These are phyloP conservation scores for Alternaria brassicae DNA, from an alignment of 2,329 filamentous ascomycete genomes.

Conservation along the genomic window DNA sequence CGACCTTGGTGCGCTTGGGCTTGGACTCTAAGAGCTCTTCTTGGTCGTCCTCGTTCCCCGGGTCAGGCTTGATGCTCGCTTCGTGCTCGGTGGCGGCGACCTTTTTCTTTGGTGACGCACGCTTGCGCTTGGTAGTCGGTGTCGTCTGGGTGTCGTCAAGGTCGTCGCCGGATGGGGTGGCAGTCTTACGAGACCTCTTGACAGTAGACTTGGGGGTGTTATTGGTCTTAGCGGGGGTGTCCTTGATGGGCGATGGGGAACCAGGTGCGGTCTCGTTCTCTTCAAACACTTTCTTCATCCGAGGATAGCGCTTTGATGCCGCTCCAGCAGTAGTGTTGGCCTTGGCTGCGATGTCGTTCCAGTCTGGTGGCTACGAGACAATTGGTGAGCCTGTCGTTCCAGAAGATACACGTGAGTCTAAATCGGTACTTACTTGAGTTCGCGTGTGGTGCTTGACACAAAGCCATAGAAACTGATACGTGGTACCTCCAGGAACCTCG, in stretches of 20 bases:
- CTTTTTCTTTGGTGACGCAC: conserved; percentile 16
- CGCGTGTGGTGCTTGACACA: conserved; percentile 36
- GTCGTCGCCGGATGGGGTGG: background rate
- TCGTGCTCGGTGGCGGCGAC: background rate
- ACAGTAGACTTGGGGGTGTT: conserved; percentile 2
- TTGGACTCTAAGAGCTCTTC: background rate
- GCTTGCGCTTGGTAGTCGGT: conserved; percentile 33
- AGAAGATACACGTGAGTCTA: background rate
- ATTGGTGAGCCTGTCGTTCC: background rate
- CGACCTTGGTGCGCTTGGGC: conserved; percentile 14
- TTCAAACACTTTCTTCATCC: conserved; percentile 43
- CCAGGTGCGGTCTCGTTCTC: conserved; percentile 14
- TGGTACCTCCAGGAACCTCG: conserved; percentile 18
- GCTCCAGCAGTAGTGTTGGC: conserved; percentile 42
- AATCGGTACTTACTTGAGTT: conserved; percentile 28
- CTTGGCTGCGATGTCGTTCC: conserved; percentile 36
- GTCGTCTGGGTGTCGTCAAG: background rate
- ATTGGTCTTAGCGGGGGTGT: conserved; percentile 4
- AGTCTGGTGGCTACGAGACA: conserved; percentile 26
- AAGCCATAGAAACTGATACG: conserved; percentile 40
- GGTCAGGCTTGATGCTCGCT: conserved; percentile 1
- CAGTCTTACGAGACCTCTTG: conserved; percentile 10
- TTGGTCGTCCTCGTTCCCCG: conserved; percentile 2
- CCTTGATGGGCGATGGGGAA: background rate
- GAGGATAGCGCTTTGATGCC: conserved; percentile 42